These are phyloP conservation scores for Candida incommunis DNA, from an alignment of 805 yeast genomes.

Conservation along the genomic window DNA sequence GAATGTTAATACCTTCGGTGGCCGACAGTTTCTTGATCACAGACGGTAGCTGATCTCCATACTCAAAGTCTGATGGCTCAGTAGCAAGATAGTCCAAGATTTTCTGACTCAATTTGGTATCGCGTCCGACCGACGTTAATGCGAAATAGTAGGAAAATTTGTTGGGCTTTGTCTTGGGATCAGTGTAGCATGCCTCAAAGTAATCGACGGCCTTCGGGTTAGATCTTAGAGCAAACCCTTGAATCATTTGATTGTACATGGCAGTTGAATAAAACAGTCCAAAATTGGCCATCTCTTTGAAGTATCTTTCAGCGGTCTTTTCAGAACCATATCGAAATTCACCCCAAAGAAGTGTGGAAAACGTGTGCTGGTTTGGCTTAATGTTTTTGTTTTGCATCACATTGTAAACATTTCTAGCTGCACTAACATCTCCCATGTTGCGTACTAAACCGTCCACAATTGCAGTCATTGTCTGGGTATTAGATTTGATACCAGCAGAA, in stretches of 20 bases:
- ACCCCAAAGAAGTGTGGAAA: slow-evolving; percentile 19
- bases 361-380: slow-evolving; percentile 14
- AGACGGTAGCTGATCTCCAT: neutral
- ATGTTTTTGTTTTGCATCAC: slow-evolving; percentile 23
- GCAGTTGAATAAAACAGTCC: slow-evolving; percentile 16
- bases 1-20: neutral
- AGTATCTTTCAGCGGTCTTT: slow-evolving; percentile 10
- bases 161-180: neutral
- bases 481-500: slow-evolving; percentile 25
- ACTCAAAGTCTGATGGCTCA: neutral
- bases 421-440: slow-evolving; percentile 30
- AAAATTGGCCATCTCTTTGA: slow-evolving; percentile 11
- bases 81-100: neutral
- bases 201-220: neutral
- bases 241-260: slow-evolving; percentile 19
- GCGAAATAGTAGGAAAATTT: neutral
- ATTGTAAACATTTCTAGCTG: slow-evolving; percentile 38
- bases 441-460: slow-evolving; percentile 40
- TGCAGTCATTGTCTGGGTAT: slow-evolving; percentile 34
- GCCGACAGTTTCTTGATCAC: neutral
- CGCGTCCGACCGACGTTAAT: neutral
- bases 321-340: slow-evolving; percentile 16
- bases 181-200: neutral
- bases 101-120: neutral
- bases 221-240: slow-evolving; percentile 6